These are phyloP conservation scores for Pseudocercospora macadamiae DNA, from an alignment of 2,329 filamentous ascomycete species.

Conservation along the genomic window DNA sequence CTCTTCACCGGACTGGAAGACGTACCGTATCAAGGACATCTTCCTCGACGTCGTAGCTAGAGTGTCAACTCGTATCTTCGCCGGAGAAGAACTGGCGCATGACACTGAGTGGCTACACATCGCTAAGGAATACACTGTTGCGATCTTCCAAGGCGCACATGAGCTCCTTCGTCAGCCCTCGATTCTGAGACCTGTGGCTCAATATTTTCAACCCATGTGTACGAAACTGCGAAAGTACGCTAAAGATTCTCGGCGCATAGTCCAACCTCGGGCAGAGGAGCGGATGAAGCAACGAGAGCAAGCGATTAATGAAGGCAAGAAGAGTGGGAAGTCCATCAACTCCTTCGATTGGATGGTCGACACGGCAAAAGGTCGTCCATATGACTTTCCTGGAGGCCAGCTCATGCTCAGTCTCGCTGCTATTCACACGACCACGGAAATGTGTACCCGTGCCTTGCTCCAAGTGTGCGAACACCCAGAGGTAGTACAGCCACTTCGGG, in stretches of 20 bases:
- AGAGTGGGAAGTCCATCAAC: conserved; percentile 18
- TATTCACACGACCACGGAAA: conserved; percentile 22
- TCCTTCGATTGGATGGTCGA: conserved; percentile 31
- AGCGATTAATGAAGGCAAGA: neutral
- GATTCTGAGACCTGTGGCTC: conserved; percentile 39
- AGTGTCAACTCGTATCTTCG: conserved; percentile 44
- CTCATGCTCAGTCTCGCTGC: conserved; percentile 24
- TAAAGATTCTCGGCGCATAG: conserved; percentile 36
- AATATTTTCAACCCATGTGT: conserved; percentile 40
- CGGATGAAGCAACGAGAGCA: conserved; percentile 20
- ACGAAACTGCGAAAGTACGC: conserved; percentile 35
- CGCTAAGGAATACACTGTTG: conserved; percentile 39
- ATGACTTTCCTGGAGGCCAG: conserved; percentile 8
- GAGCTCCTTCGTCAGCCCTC: conserved; percentile 33
- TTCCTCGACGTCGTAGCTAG: conserved; percentile 42
- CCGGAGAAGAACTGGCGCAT: conserved; percentile 40
- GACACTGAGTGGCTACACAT: conserved; percentile 44
- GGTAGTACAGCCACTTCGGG: conserved; percentile 25
- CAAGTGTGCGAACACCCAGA: conserved; percentile 32
- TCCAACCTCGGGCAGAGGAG: conserved; percentile 38
- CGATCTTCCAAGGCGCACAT: neutral
- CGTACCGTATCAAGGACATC: conserved; percentile 19
- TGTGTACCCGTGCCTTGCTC: conserved; percentile 26
- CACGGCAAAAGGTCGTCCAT: conserved; percentile 20
- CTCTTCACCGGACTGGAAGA: conserved; percentile 12